These are phyloP conservation scores for Cyclaneusma minus DNA, from an alignment of 2,329 filamentous ascomycete genomes.

Conservation along the genomic window DNA sequence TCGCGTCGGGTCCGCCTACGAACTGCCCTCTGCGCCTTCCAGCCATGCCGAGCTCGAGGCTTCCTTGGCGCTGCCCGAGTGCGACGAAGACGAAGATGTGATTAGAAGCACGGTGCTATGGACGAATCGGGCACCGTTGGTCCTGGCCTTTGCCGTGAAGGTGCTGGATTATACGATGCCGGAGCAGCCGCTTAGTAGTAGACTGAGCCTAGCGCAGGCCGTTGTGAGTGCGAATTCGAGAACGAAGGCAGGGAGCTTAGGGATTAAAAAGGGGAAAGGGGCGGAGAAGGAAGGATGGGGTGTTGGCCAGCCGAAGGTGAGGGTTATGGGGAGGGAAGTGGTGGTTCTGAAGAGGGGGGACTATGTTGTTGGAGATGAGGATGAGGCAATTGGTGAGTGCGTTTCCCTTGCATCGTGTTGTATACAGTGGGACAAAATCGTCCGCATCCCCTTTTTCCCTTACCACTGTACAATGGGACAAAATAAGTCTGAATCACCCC, in stretches of 20 bases:
- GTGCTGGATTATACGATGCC: slow-evolving; percentile 70
- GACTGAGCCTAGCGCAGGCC: slow-evolving; percentile 68
- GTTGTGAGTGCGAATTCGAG: slow-evolving; percentile 71
- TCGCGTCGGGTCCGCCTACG: slow-evolving; percentile 14
- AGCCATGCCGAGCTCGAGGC: slow-evolving; percentile 43
- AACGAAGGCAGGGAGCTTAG: slow-evolving; percentile 60
- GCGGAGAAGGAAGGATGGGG: slow-evolving; percentile 60
- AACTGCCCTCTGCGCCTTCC: slow-evolving; percentile 12
- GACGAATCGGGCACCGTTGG: slow-evolving; percentile 69
- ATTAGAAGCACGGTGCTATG: slow-evolving; percentile 43
- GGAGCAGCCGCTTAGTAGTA: slow-evolving; percentile 69
- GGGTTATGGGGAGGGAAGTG: slow-evolving; percentile 58
- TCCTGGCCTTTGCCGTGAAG: slow-evolving; percentile 65
- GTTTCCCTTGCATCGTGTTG: no score
- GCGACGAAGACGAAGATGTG: slow-evolving; percentile 38
- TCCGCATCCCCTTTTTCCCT: no score
- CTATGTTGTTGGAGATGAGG: slow-evolving; percentile 40
- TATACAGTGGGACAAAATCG: no score
- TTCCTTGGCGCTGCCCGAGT: slow-evolving; percentile 40
- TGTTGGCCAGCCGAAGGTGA: slow-evolving; percentile 54
- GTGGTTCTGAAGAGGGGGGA: slow-evolving; percentile 64
- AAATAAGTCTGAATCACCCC: no score
- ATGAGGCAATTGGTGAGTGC: slow-evolving; percentile 3
- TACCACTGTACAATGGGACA: no score
- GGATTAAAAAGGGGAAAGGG: slow-evolving; percentile 45